These are phyloP conservation scores for Mycena olivaceomarginata DNA, from an alignment of 768 basidiomycete genomes.

Conservation along the genomic window DNA sequence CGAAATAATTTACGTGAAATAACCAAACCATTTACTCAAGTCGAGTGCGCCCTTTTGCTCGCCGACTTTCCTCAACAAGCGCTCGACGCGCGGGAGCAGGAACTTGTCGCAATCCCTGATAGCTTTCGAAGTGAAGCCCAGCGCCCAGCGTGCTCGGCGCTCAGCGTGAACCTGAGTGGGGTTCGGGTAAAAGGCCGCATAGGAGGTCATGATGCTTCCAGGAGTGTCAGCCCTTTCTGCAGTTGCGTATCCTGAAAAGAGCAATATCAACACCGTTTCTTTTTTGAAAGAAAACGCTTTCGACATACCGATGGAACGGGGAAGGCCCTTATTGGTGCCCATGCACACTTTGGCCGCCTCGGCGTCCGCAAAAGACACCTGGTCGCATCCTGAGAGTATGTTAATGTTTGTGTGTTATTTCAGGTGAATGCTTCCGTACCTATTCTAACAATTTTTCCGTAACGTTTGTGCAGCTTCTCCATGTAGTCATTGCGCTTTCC, in stretches of 20 bases:
- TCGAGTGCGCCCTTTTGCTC: conserved; percentile 7
- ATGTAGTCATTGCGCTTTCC: conserved; percentile 25
- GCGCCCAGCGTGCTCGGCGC: conserved; percentile 18
- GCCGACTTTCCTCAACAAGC: conserved; percentile 20
- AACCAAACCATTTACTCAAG: conserved; percentile 22
- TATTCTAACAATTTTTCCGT: conserved; percentile 28
- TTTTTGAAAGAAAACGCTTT: background rate
- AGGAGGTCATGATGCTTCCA: conserved; percentile 27
- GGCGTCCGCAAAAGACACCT: conserved; percentile 16
- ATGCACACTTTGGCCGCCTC: conserved; percentile 18
- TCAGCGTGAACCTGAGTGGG: conserved; percentile 28
- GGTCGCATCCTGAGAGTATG: conserved; percentile 1
- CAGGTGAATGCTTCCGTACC: background rate
- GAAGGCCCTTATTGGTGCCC: conserved; percentile 9
- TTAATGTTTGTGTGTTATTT: background rate
- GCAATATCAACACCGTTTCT: background rate
- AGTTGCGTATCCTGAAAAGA: conserved; percentile 9
- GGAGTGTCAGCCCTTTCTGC: conserved; percentile 10
- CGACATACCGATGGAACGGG: conserved; percentile 12
- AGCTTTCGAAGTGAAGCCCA: conserved; percentile 28
- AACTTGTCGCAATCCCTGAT: conserved; percentile 23
- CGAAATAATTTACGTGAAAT: conserved; percentile 4
- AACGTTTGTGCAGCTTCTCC: conserved; percentile 27
- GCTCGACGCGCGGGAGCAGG: conserved; percentile 20
- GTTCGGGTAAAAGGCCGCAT: conserved; percentile 20